These are phyloP conservation scores for Naganishia vaughanmartiniae DNA, from an alignment of 768 basidiomycete genomes.

Conservation along the genomic window DNA sequence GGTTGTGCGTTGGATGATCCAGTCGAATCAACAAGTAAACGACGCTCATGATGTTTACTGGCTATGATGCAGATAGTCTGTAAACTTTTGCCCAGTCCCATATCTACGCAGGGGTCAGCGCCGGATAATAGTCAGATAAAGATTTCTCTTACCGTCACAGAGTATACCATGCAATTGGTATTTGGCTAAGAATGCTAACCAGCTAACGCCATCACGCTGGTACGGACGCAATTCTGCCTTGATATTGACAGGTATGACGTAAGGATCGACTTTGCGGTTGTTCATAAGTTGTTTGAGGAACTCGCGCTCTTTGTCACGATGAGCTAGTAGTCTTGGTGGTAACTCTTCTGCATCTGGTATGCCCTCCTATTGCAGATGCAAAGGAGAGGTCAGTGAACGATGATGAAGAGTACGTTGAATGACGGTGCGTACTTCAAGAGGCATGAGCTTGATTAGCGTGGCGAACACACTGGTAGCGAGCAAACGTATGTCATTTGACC, in stretches of 20 bases:
- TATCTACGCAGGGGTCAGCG: slow-evolving; percentile 61
- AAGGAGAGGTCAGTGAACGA: background rate
- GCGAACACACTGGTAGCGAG: slow-evolving; percentile 97
- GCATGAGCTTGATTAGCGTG: slow-evolving; percentile 95
- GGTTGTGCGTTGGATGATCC: slow-evolving; percentile 73
- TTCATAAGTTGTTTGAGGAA: slow-evolving; percentile 92
- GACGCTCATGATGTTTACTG: slow-evolving; percentile 81
- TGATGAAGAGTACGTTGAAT: background rate
- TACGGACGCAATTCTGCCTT: slow-evolving; percentile 94
- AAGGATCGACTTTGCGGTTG: slow-evolving; percentile 89
- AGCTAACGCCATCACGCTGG: slow-evolving; percentile 97
- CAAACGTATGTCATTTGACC: slow-evolving; percentile 84
- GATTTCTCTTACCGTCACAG: slow-evolving; percentile 75
- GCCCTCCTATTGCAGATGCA: slow-evolving; percentile 64
- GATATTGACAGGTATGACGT: slow-evolving; percentile 77
- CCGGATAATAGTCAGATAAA: slow-evolving; percentile 12
- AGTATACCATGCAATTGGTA: slow-evolving; percentile 97
- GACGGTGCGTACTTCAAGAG: slow-evolving; percentile 69
- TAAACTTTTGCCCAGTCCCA: slow-evolving; percentile 97
- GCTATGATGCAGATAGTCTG: slow-evolving; percentile 97
- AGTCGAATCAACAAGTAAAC: slow-evolving; percentile 58
- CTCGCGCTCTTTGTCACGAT: slow-evolving; percentile 79
- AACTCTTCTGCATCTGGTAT: slow-evolving; percentile 95
- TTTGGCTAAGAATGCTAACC: slow-evolving; percentile 96
- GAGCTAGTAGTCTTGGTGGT: slow-evolving; percentile 77